A percentile compares a stretch with the other conserved stretches of the same genome.
phyloP scores from a whole-genome alignment of 768 basidiomycete species.

The Termitomyces sp. region DNA sequence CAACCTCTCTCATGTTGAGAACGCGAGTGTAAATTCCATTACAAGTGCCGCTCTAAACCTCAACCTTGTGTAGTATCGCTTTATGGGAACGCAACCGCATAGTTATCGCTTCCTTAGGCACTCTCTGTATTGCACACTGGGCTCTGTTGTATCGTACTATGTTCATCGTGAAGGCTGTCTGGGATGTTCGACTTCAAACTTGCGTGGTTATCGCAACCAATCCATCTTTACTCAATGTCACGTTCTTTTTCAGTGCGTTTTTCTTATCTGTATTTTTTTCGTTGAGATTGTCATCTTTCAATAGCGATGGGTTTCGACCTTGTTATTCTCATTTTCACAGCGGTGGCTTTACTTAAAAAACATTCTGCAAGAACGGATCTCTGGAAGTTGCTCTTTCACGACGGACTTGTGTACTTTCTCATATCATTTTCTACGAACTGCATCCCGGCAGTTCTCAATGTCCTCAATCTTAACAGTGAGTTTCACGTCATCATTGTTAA shows the following conservation, averaged over 20 bases:
- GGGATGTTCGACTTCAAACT: conserved; percentile 31
- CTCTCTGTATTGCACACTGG: conserved; percentile 61
- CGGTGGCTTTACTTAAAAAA: conserved; percentile 43
- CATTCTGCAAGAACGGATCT: conserved; percentile 52
- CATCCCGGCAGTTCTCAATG: conserved; percentile 60
- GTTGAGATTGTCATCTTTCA: background rate
- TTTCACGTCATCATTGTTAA: conserved; percentile 2
- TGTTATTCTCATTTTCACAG: conserved; percentile 50
- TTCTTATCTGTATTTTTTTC: background rate
- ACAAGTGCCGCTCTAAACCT: background rate
- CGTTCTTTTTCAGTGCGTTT: conserved; percentile 65
- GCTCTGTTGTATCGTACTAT: conserved; percentile 62
- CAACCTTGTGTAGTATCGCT: conserved; percentile 41
- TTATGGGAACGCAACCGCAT: conserved; percentile 58
- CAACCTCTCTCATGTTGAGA: conserved; percentile 65
- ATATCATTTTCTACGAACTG: conserved; percentile 61
- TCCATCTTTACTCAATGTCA: conserved; percentile 52
- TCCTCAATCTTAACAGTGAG: conserved; percentile 56
- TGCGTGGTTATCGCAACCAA: conserved; percentile 52
- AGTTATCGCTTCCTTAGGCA: conserved; percentile 44
- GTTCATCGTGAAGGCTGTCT: conserved; percentile 56
- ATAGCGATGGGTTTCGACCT: conserved; percentile 69
- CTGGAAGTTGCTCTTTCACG: conserved; percentile 68
- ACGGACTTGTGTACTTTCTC: conserved; percentile 66
- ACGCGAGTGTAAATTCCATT: conserved; percentile 37